phyloP scores from a whole-genome alignment of 495 filamentous ascomycete genomes.

The Glonium stellatum region DNA sequence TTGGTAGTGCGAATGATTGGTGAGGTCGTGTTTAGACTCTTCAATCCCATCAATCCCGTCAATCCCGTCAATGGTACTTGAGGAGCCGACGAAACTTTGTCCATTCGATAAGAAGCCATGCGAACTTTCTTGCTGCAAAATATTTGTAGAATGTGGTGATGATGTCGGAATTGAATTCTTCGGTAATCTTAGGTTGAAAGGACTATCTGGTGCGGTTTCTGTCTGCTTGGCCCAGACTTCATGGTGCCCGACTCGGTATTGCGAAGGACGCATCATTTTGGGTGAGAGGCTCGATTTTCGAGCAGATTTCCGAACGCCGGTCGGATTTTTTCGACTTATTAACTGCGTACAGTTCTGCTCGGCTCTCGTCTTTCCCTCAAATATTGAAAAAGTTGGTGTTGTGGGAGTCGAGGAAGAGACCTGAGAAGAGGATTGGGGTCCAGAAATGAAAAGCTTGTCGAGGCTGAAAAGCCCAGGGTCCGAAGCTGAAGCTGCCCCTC shows the following conservation, averaged over 20 bases:
- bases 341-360: neutral
- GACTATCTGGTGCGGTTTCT: slow-evolving; percentile 20
- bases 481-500: slow-evolving; percentile 18
- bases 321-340: slow-evolving; percentile 4
- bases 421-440: neutral
- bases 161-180: slow-evolving; percentile 21
- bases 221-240: slow-evolving; percentile 30
- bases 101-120: slow-evolving; percentile 10
- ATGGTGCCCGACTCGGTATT: slow-evolving; percentile 26
- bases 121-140: slow-evolving; percentile 18
- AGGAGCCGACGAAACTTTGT: slow-evolving; percentile 28
- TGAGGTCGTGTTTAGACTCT: slow-evolving; percentile 4
- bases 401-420: slow-evolving; percentile 18
- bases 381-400: slow-evolving; percentile 10
- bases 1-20: slow-evolving; percentile 19
- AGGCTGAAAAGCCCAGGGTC: slow-evolving; percentile 25
- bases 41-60: neutral
- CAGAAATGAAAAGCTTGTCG: slow-evolving; percentile 21
- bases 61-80: slow-evolving; percentile 1
- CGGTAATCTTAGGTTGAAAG: slow-evolving; percentile 30
- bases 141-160: slow-evolving; percentile 29
- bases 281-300: slow-evolving; percentile 14
- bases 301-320: slow-evolving; percentile 24
- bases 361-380: slow-evolving; percentile 11
- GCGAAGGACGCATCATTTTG: slow-evolving; percentile 36